Base-by-base conservation (phyloP, 1,284 basidiomycete species). In the Malassezia arunalokei region DNA sequence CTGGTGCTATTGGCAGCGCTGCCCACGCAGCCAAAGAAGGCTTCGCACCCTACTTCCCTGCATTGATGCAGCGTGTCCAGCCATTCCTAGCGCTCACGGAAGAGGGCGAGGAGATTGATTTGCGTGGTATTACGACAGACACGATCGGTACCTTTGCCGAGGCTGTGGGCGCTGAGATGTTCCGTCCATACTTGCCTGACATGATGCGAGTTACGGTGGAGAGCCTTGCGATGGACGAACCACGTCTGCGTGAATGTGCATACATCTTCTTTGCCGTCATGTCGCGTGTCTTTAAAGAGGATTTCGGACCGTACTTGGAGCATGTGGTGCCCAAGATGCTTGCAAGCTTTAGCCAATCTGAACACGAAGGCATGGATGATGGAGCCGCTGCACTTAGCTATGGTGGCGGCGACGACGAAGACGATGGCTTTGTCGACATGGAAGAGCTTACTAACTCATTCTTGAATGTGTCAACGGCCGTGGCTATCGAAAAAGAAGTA, bases 241-340 rank as follows among this genome's bases (percentile, higher is more conserved):
- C 90, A 5, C 81, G 90, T 58, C 78, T 98, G 56, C 81, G 89
- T 63, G 94, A 99, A 76, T 95, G 90, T 76, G 87, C 85, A 68
- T 98, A 95, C 82, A 79, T 99, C 68, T 96, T 96, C 82, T 98
- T 98, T 66, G 87, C 90, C 57, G 89, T 94, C 63, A 92, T 98
- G 86, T 85, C 91, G 27, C 82, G 87, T 48, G 90, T 98, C 28
- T 99, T 95, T 69, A 87, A 83, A 57, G 87, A 87, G 59, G 91
- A 98, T 70, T 96, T 98, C 68, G 83, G 87, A 7, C 80, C 80
- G 15, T 96, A 88, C 76, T 80, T 98, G 32, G 81, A 83, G 15
- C 82, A 81, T 59, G 87, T 95, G 58, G 83, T 98, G 32, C 89
- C 91, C 35, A 79, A 86, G 43, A 81, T 99, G 59, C 75, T 98